Percentiles rank a stretch among this genome's conserved stretches.
Evolutionary conservation across 2,329 filamentous ascomycete species (phyloP).

Genomic region (Beauveria caledonica): DNA sequence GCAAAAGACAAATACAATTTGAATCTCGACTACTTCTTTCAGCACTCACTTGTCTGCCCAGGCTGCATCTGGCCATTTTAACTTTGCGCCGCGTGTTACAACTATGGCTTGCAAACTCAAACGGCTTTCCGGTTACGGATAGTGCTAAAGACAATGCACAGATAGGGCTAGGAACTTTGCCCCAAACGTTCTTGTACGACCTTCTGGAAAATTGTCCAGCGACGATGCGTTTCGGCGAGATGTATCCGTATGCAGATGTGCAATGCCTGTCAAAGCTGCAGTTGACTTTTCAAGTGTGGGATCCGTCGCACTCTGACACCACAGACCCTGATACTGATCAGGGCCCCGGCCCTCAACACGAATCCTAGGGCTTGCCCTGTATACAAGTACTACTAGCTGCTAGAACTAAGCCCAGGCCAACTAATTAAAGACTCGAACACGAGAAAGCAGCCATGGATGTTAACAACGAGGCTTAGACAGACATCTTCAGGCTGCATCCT

Average conservation of each 20-base stretch:
- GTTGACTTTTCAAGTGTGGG: not conserved
- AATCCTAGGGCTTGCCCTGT: conserved; percentile 1
- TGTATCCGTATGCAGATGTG: not conserved
- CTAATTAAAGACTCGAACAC: not conserved
- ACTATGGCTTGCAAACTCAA: conserved; percentile 3
- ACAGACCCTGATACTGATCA: not conserved
- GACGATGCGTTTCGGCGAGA: too few relatives aligned
- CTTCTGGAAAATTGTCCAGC: not conserved
- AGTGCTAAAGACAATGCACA: not conserved
- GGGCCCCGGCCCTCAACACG: not conserved
- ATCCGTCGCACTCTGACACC: not conserved
- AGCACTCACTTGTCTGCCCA: not conserved
- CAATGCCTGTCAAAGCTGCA: not conserved
- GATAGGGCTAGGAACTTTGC: not conserved
- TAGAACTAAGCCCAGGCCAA: not conserved
- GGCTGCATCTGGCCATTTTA: not conserved
- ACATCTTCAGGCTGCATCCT: not conserved
- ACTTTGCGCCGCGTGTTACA: not conserved
- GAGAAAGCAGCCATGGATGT: not conserved
- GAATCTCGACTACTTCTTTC: not conserved
- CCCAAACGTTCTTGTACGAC: not conserved
- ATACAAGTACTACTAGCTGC: too few relatives aligned
- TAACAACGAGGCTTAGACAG: not conserved
- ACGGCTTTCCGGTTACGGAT: not conserved
- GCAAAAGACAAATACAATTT: not conserved